Evolutionary conservation across 495 filamentous ascomycete genomes (phyloP), one percentile per base, ranked within the genome.

Genomic region (Recurvomyces mirabilis): DNA sequence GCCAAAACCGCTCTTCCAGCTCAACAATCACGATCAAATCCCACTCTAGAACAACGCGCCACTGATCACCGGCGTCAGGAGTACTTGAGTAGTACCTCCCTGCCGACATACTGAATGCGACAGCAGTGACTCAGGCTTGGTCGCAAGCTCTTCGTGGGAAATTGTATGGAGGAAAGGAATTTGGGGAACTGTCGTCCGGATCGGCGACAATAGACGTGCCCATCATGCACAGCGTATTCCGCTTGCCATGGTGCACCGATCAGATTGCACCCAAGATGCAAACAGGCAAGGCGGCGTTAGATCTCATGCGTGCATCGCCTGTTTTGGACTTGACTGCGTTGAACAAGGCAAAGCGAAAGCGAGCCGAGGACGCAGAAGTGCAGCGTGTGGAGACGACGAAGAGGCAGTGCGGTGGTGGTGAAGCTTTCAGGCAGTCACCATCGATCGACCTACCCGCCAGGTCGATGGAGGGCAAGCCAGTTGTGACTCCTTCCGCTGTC

Each of bases 181-280:
- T 21, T n/a, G 17, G 44, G 45, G 50, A 43, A 49, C 13, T 38
- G 7, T 3, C 21, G 2, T 18, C 7, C 1, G 38, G 28, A 33
- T 44, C 38, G 38, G 14, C 48, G 40, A 53, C 18, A 34, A 46
- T 45, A 43, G 32, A 20, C 39, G 32, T 34, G 26, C 23, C 29
- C 48, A 54, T 41, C 44, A 65, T 65, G 61, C 63, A 65, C 46
- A 60, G 53, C 40, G 60, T 65, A 29, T 64, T 64, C 48, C 52
- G 61, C 20, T 52, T 65, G 12, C 54, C 61, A 15, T 64, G 61
- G 61, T 51, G 55, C 41, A 53, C 57, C 47, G 61, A 64, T 30
- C 47, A 52, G 24, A 49, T 56, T 31, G 48, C 57, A 9, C 39
- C 39, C 4, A 54, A 54, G 25, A 45, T 43, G 40, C 32, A 42